A percentile compares a stretch with the other conserved stretches of the same genome.
phyloP scores from a whole-genome alignment of 2,329 filamentous ascomycete species.

The Lojkania enalia region DNA sequence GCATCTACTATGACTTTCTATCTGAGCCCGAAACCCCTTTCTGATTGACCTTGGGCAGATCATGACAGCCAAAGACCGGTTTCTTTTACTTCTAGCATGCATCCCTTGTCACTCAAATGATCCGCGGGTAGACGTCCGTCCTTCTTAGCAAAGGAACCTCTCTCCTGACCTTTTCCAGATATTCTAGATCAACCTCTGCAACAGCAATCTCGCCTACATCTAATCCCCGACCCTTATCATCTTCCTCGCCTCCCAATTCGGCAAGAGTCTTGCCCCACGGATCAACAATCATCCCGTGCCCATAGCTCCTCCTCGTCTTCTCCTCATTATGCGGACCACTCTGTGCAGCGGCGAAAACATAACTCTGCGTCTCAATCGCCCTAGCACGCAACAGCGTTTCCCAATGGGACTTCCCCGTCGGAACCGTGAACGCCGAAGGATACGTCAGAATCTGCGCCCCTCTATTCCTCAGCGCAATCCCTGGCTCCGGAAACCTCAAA shows the following conservation, averaged over 20 bases:
- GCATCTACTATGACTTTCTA: too few relatives aligned
- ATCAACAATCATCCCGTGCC: slow-evolving; percentile 80
- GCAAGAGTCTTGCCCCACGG: slow-evolving; percentile 81
- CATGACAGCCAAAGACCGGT: background rate
- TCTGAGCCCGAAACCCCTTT: too few relatives aligned
- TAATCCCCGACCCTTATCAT: slow-evolving; percentile 42
- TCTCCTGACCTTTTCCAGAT: slow-evolving; percentile 56
- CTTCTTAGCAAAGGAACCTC: slow-evolving; percentile 62
- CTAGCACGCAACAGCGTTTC: slow-evolving; percentile 74
- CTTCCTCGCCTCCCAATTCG: slow-evolving; percentile 60
- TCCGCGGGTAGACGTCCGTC: slow-evolving; percentile 48
- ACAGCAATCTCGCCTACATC: slow-evolving; percentile 48
- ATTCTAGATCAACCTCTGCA: slow-evolving; percentile 59
- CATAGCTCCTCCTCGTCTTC: slow-evolving; percentile 75
- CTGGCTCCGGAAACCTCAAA: slow-evolving; percentile 78
- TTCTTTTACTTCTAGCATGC: background rate
- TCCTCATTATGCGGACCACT: slow-evolving; percentile 68
- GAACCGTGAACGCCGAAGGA: slow-evolving; percentile 86
- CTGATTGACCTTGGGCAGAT: too few relatives aligned
- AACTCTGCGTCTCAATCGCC: slow-evolving; percentile 87
- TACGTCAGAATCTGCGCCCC: slow-evolving; percentile 79
- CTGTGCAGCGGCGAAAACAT: slow-evolving; percentile 85
- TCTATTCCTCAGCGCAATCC: slow-evolving; percentile 65
- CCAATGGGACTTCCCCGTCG: slow-evolving; percentile 87
- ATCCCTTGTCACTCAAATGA: slow-evolving; percentile 14